Percentiles rank a stretch among this genome's conserved stretches.
phyloP scores from a whole-genome alignment of 1,284 basidiomycete species.

The Hymenochaete sp. region DNA sequence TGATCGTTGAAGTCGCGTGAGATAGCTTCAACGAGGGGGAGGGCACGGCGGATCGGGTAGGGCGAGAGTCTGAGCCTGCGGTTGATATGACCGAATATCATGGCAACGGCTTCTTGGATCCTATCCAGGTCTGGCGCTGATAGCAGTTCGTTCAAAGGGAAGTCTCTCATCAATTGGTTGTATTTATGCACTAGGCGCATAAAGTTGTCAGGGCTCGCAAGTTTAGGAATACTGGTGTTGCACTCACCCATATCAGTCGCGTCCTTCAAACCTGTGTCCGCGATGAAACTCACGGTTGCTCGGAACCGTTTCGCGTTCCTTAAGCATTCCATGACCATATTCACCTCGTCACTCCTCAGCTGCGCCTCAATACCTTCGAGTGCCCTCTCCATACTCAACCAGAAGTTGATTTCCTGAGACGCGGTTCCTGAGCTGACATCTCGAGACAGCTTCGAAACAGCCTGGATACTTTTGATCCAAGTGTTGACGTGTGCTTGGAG shows the following conservation, averaged over 20 bases:
- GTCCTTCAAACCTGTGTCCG: conserved; percentile 94
- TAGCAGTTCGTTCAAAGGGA: conserved; percentile 92
- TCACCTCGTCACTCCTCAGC: conserved; percentile 85
- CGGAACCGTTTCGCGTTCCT: conserved; percentile 96
- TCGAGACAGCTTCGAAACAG: conserved; percentile 87
- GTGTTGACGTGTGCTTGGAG: conserved; percentile 91
- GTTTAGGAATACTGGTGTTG: neutral
- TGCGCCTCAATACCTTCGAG: conserved; percentile 91
- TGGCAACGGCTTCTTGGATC: conserved; percentile 78
- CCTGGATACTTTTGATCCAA: conserved; percentile 98
- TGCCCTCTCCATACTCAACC: conserved; percentile 90
- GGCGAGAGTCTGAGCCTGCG: conserved; percentile 93
- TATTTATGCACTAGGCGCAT: conserved; percentile 80
- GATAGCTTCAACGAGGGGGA: conserved; percentile 96
- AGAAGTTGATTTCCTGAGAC: conserved; percentile 98
- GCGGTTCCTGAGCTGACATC: conserved; percentile 96
- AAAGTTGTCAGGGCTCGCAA: neutral
- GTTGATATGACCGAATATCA: conserved; percentile 92
- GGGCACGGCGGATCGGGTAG: conserved; percentile 90
- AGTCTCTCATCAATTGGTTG: conserved; percentile 98
- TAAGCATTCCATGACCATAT: conserved; percentile 91
- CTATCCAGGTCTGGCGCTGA: conserved; percentile 95
- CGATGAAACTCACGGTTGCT: conserved; percentile 95
- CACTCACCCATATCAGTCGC: conserved; percentile 74
- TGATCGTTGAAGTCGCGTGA: conserved; percentile 96